phyloP scores from a whole-genome alignment of 495 filamentous ascomycete genomes.

The Aspergillus wentii region DNA sequence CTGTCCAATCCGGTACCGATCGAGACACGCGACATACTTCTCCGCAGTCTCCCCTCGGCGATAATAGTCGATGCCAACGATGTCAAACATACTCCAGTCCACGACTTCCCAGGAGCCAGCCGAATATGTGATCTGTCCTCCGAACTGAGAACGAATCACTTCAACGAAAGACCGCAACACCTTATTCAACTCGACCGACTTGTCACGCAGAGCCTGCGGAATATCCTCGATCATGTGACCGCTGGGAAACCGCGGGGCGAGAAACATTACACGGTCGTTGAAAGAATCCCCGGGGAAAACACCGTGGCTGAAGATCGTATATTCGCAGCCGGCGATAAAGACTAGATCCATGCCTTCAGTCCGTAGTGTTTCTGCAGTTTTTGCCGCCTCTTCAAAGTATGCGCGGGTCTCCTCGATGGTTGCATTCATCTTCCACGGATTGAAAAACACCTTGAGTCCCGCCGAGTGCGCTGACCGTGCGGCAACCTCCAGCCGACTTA shows the following conservation, averaged over 20 bases:
- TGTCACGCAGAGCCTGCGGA: background rate
- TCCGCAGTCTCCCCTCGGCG: conserved; percentile 6
- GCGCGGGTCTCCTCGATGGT: conserved; percentile 1
- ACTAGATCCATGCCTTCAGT: conserved; percentile 1
- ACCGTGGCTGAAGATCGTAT: conserved; percentile 7
- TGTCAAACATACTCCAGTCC: conserved; percentile 8
- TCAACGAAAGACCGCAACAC: background rate
- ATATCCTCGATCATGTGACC: background rate
- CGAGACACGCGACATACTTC: conserved; percentile 4
- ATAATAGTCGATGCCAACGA: conserved; percentile 8
- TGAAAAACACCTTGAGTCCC: conserved; percentile 4
- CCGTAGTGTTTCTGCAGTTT: background rate
- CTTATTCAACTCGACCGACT: background rate
- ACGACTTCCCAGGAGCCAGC: conserved; percentile 8
- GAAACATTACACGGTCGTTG: conserved; percentile 1
- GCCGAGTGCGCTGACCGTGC: conserved; percentile 1
- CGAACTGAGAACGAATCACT: background rate
- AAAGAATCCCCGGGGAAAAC: conserved; percentile 5
- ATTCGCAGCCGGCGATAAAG: conserved; percentile 7
- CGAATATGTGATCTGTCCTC: conserved; percentile 2
- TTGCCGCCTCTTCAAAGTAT: conserved; percentile 1
- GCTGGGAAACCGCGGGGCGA: background rate
- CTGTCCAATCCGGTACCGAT: conserved; percentile 1
- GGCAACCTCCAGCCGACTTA: conserved; percentile 3
- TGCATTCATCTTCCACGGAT: conserved; percentile 7